Base-by-base conservation (phyloP, 768 basidiomycete species). In the Boletus speciosus region DNA sequence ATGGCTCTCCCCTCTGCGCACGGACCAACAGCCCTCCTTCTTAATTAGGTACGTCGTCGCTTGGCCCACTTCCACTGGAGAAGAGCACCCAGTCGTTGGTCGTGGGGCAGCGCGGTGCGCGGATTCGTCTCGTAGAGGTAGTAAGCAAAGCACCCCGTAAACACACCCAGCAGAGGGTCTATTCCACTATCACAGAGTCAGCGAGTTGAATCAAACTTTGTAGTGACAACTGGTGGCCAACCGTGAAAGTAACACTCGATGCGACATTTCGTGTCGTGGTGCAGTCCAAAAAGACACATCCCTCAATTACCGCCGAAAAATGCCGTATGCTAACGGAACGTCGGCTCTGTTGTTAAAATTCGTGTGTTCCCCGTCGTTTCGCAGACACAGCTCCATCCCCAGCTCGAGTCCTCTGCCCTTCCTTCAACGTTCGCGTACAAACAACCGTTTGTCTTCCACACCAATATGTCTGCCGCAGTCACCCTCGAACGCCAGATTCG, bases 51-150 rank as follows among this genome's bases (percentile, higher is more conserved):
- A 51, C 15, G 27, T 29, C 8, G 8, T 37, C 67, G 76, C 60
- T 80, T 81, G 5, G 67, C 71, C 75, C 80, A 82, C 69, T 88
- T 93, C 89, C 90, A 90, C 36, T 65, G 71, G 25, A 85, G 44
- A 19, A 93, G 79, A 29, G 76, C 69, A 5, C 64, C 41, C 34
- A 93, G 69, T 44, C 77, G 78, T 54, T 87, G 74, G 6, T 84
- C 81, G 25, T 76, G 71, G 0, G 79, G 73, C 15, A 83, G 75
- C 9, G 79, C 83, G 5, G 84, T 88, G 37, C 90, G 82, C 6
- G 90, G 91, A 68, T 93, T 82, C 29, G 76, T 85, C 66, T 93
- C 90, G 67, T 88, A 81, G 36, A 93, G 80, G 66, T 89, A 84
- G 67, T 84, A 93, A 6, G 91, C 91, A 40, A 91, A 70, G 38